Conservation (phyloP, 768 basidiomycete species). For the Kwoniella dejecticola region DNA sequence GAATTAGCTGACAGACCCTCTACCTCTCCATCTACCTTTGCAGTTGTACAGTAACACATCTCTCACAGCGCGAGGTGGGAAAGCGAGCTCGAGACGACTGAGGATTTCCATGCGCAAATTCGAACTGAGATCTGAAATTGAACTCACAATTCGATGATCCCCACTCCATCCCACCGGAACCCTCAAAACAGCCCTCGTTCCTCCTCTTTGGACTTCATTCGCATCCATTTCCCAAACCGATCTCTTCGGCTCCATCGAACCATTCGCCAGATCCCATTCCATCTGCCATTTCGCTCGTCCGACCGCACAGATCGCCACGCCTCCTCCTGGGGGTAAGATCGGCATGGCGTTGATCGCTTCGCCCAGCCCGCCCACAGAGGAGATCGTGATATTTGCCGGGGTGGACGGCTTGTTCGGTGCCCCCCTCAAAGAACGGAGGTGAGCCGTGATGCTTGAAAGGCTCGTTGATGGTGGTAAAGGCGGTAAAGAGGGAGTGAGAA, state of each 20-base stretch:
- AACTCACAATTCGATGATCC: slow-evolving; percentile 48
- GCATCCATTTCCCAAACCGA: slow-evolving; percentile 25
- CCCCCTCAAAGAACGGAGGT: slow-evolving; percentile 25
- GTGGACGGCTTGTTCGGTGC: slow-evolving; percentile 28
- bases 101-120: not conserved
- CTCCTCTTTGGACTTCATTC: slow-evolving; percentile 29
- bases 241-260: slow-evolving; percentile 9
- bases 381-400: slow-evolving; percentile 41
- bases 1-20: too few relatives aligned
- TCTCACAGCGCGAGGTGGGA: too few relatives aligned
- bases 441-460: slow-evolving; percentile 33
- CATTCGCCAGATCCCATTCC: slow-evolving; percentile 24
- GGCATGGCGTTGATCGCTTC: slow-evolving; percentile 43
- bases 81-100: not conserved
- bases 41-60: too few relatives aligned
- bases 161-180: slow-evolving; percentile 49
- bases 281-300: slow-evolving; percentile 45
- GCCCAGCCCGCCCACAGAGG: slow-evolving; percentile 44
- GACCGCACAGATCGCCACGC: slow-evolving; percentile 47
- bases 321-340: slow-evolving; percentile 46
- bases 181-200: slow-evolving; percentile 36
- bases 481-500: slow-evolving; percentile 47
- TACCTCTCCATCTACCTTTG: too few relatives aligned
- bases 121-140: not conserved
- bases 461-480: slow-evolving; percentile 33